Evolutionary conservation across 768 basidiomycete species (phyloP), one percentile per base, ranked within the genome.

Genomic region (Termitomyces sp.): DNA sequence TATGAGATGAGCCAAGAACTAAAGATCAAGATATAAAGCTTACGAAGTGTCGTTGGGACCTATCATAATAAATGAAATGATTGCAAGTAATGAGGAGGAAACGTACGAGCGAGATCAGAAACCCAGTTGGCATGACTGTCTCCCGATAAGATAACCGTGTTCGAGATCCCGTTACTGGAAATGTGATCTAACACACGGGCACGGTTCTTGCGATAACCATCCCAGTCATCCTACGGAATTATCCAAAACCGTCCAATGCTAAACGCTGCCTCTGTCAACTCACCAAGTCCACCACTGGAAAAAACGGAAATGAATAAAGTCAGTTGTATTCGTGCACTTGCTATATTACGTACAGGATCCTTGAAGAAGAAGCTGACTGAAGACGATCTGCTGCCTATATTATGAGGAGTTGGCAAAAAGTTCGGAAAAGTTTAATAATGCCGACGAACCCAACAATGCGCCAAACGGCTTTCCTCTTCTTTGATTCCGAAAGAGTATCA

Each of bases 41-140:
- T 8, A 50, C 49, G 49, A 36, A 36, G 49, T 50, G 10, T 50
- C 49, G 34, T 50, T 50, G 22, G 49, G 49, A 16, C 22, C 49
- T 50, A 33, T 34, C 5, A 33, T 33, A 33, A 33, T 4, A 33
- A 33, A 33, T 33, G 33, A 33, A 33, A 33, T 9, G 33, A 8
- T 33, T 33, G 33, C 9, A 9, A 33, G 8, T 9, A 33, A 4
- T 33, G 9, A 9, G 80, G 29, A 29, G 29, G 29, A 29, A 29
- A 29, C 29, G 29, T 29, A 29, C 81, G 77, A 37, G 80, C 77
- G 16, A 82, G 72, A 62, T 85, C 82, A 44, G 79, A 82, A 15
- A 79, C 82, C 83, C 83, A 84, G 65, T 82, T 83, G 5, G 81
- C 81, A 62, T 85, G 83, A 53, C 80, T 81, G 63, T 86, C 84